Percentiles rank a stretch among this genome's conserved stretches.
Conservation (phyloP, 208 protist genomes). For the Leptomonas seymouri region DNA sequence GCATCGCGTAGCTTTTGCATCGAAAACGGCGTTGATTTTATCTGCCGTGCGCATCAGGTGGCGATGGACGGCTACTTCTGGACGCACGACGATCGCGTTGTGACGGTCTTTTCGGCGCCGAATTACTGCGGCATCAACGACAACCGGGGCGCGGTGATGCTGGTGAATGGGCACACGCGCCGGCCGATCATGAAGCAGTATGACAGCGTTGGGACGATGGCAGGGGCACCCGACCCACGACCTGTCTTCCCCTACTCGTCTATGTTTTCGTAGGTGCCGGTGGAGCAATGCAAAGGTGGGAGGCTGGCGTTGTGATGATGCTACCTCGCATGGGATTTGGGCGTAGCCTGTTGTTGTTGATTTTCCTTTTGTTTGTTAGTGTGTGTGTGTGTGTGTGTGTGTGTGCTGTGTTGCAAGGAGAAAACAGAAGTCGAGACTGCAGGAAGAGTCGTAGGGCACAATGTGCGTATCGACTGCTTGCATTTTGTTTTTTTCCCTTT, state of each 20-base stretch:
- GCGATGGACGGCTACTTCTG: slow-evolving; percentile 88
- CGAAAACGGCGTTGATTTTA: slow-evolving; percentile 97
- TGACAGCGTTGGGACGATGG: slow-evolving; percentile 34
- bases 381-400: slow-evolving; percentile 5
- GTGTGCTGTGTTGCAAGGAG: no score
- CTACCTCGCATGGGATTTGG: neutral
- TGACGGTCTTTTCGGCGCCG: slow-evolving; percentile 77
- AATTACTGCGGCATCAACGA: slow-evolving; percentile 79
- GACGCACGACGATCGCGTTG: slow-evolving; percentile 51
- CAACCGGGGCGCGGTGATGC: slow-evolving; percentile 72
- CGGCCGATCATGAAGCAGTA: slow-evolving; percentile 57
- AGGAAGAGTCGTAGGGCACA: no score
- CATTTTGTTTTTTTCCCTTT: no score
- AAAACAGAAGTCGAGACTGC: no score
- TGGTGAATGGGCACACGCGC: slow-evolving; percentile 39
- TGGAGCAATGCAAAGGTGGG: no score
- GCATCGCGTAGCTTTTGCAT: slow-evolving; percentile 95
- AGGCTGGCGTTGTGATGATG: no score
- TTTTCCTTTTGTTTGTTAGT: neutral
- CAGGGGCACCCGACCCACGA: slow-evolving; percentile 8
- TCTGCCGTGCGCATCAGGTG: slow-evolving; percentile 92
- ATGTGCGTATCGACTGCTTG: no score
- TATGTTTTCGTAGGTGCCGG: slow-evolving; percentile 16
- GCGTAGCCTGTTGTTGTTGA: neutral
- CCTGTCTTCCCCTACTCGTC: slow-evolving; percentile 30